These are phyloP conservation scores for Ceratobasidium sp. DNA, from an alignment of 1,284 basidiomycete species.

Conservation along the genomic window DNA sequence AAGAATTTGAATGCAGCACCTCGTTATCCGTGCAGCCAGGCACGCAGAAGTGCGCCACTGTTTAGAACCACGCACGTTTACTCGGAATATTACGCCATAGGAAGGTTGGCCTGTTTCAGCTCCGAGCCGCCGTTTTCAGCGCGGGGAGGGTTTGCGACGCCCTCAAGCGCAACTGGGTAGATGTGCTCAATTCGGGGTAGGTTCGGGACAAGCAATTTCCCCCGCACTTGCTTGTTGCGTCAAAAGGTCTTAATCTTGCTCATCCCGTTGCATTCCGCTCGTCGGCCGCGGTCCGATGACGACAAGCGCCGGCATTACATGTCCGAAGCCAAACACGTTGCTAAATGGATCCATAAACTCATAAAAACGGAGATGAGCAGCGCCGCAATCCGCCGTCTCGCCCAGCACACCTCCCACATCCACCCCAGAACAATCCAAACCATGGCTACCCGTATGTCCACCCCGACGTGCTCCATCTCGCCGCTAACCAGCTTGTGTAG, in stretches of 20 bases:
- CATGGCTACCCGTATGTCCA: conserved; percentile 12
- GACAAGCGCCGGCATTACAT: not conserved
- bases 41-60: not conserved
- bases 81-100: not conserved
- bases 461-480: not conserved
- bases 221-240: not conserved
- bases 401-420: conserved; percentile 18
- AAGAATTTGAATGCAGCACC: not conserved
- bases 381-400: conserved; percentile 23
- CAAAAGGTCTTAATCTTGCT: not conserved
- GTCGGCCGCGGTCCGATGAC: not conserved
- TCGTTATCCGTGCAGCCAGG: not conserved
- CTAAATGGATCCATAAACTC: conserved; percentile 30
- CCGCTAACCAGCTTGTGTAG: conserved; percentile 52
- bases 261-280: conserved; percentile 7
- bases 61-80: conserved; percentile 1
- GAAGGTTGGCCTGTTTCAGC: not conserved
- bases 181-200: not conserved
- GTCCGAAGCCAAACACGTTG: conserved; percentile 1
- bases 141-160: not conserved
- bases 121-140: too few species aligned
- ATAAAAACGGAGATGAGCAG: conserved; percentile 30
- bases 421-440: not conserved
- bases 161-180: not conserved
- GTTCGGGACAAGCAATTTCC: not conserved